Percentiles rank a stretch among this genome's conserved stretches.
phyloP scores from a whole-genome alignment of 768 basidiomycete genomes.

The Sistotremastrum suecicum region DNA sequence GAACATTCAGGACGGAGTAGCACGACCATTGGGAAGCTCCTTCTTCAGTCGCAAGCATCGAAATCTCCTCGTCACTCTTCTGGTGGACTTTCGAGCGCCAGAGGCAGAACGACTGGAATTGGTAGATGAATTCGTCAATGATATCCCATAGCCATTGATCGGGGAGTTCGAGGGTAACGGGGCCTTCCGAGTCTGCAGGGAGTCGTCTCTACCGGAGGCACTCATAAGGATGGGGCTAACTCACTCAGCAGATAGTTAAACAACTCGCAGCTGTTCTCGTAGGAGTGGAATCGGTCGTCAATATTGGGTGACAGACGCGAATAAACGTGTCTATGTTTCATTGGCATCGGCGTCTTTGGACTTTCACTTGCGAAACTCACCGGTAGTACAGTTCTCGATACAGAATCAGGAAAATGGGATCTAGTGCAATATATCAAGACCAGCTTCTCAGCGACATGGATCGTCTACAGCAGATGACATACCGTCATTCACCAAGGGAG shows the following conservation, averaged over 20 bases:
- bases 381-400: constrained; percentile 94
- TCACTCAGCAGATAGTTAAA: constrained; percentile 94
- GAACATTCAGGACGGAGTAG: constrained; percentile 94
- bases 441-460: background rate
- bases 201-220: background rate
- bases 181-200: constrained; percentile 74
- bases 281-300: constrained; percentile 96
- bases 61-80: constrained; percentile 83
- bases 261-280: constrained; percentile 94
- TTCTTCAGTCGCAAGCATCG: constrained; percentile 64
- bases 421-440: constrained; percentile 19
- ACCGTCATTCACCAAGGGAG: constrained; percentile 90
- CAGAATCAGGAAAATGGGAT: constrained; percentile 90
- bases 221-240: constrained; percentile 14
- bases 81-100: constrained; percentile 77
- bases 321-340: constrained; percentile 60
- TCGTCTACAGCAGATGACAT: constrained; percentile 12
- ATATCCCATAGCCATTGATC: constrained; percentile 99
- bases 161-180: constrained; percentile 84
- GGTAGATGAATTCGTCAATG: constrained; percentile 95
- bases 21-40: constrained; percentile 69
- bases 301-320: constrained; percentile 89
- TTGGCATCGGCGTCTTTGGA: background rate
- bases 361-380: constrained; percentile 3
- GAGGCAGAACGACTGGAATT: constrained; percentile 91